These are phyloP conservation scores for Neopestalotiopsis sp. DNA, from an alignment of 2,329 filamentous ascomycete genomes.

Conservation along the genomic window DNA sequence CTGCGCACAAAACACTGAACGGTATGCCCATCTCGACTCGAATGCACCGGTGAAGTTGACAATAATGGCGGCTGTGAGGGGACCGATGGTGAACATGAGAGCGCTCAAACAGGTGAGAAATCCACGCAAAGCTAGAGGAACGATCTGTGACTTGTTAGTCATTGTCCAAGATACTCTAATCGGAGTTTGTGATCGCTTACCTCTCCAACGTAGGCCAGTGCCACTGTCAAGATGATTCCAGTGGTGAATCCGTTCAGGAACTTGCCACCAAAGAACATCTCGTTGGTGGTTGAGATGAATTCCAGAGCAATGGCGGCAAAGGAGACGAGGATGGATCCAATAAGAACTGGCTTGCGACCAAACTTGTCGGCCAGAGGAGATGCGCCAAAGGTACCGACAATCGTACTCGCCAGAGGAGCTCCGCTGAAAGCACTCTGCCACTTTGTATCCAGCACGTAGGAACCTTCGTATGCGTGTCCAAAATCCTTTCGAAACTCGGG, in stretches of 20 bases:
- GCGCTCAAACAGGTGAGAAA: constrained; percentile 34
- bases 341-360: constrained; percentile 36
- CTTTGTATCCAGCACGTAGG: constrained; percentile 4
- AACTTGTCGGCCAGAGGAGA: constrained; percentile 39
- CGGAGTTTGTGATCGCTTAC: constrained; percentile 21
- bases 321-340: constrained; percentile 35
- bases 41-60: constrained; percentile 35
- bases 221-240: constrained; percentile 21
- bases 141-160: constrained; percentile 23
- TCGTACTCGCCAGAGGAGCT: constrained; percentile 4
- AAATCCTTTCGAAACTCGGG: constrained; percentile 16
- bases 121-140: constrained; percentile 32
- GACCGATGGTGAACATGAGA: constrained; percentile 37
- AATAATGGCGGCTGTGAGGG: constrained; percentile 37
- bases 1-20: constrained; percentile 37
- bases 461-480: constrained; percentile 8
- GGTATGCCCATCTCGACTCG: constrained; percentile 39
- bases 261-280: constrained; percentile 43
- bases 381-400: constrained; percentile 20
- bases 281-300: constrained; percentile 40
- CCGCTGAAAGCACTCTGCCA: constrained; percentile 12
- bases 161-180: neutral
- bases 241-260: constrained; percentile 41
- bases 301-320: constrained; percentile 40
- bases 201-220: constrained; percentile 33